phyloP scores from a whole-genome alignment of 108 stramenopile genomes.

The Epithemia pelagica region DNA sequence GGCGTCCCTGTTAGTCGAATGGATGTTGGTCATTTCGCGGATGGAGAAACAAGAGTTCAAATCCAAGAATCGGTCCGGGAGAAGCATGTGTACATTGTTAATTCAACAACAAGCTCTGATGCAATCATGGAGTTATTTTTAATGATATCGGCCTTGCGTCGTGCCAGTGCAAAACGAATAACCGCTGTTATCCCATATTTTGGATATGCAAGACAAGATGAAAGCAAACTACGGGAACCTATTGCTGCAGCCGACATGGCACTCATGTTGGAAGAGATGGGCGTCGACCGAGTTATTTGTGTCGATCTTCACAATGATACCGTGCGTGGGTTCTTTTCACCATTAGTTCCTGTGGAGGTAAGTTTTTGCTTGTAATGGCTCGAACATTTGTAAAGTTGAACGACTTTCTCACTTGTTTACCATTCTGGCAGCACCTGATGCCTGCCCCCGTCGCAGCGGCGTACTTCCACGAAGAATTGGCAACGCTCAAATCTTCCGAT shows the following conservation, averaged over 20 bases:
- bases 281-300: conserved; percentile 82
- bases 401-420: conserved; percentile 6
- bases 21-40: conserved; percentile 59
- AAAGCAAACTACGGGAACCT: conserved; percentile 48
- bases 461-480: conserved; percentile 78
- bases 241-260: conserved; percentile 86
- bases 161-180: conserved; percentile 73
- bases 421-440: conserved; percentile 40
- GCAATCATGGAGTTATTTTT: conserved; percentile 76
- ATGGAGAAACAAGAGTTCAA: conserved; percentile 74
- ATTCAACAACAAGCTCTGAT: conserved; percentile 57
- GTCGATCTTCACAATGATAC: conserved; percentile 74
- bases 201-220: conserved; percentile 80
- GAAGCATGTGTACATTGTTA: conserved; percentile 76
- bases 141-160: conserved; percentile 54
- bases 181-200: conserved; percentile 87
- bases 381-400: neutral
- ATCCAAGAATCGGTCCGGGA: conserved; percentile 61
- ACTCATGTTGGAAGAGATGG: conserved; percentile 73
- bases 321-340: conserved; percentile 69
- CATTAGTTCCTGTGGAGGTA: conserved; percentile 67
- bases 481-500: neutral
- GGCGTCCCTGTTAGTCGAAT: conserved; percentile 53
- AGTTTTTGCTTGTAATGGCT: conserved; percentile 7
- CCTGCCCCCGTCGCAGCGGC: conserved; percentile 87